Base-by-base conservation (phyloP, 306 rosid genomes). In the Gastrolobium villosum region DNA sequence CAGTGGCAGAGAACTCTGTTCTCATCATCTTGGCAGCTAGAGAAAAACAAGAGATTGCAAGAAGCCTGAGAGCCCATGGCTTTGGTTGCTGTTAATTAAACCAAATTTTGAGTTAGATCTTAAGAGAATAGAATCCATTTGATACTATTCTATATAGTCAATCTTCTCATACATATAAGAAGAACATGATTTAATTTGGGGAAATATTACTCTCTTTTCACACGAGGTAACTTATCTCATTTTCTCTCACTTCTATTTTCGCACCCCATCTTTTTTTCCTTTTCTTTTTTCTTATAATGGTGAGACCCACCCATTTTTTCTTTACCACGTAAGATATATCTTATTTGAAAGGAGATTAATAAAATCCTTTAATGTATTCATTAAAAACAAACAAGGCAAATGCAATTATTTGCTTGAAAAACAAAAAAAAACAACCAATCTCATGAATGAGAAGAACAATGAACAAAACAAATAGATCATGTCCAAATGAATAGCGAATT, bases 1-100 rank as follows among this genome's bases (percentile, higher is more conserved):
- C 86, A 50, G 62, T 49, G 35, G 80, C 73, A 53, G 87, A 77
- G 57, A 70, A 78, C 43, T 88, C 90, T 40, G 85, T 74, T 79
- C 70, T 63, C 81, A 73, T 89, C 96, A 93, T 93, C 84, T 93
- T 93, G 68, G 90, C 81, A 59, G 96, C 94, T 14, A 93, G 75
- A 68, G 98, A 93, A 79, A 87, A 82, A 66, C 96, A 93, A 5
- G 96, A 80, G 65, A 93, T 73, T 13, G 96, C 90, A 36, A 93
- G 79, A 48, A 93, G 94, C 88, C 90, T 79, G 5, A 85, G 56
- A 48, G 79, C 63, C 98, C 98, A 93, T 79, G 90, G 86, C 83
- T 93, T 86, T n/a, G 91, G 86, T 79, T 93, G 67, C 97, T 89
- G 87, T 49, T 26, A 43, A 10, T 57, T 8, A 49, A 76, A 74